Evolutionary conservation across 768 basidiomycete species (phyloP).

Genomic region (Cyathus striatus): DNA sequence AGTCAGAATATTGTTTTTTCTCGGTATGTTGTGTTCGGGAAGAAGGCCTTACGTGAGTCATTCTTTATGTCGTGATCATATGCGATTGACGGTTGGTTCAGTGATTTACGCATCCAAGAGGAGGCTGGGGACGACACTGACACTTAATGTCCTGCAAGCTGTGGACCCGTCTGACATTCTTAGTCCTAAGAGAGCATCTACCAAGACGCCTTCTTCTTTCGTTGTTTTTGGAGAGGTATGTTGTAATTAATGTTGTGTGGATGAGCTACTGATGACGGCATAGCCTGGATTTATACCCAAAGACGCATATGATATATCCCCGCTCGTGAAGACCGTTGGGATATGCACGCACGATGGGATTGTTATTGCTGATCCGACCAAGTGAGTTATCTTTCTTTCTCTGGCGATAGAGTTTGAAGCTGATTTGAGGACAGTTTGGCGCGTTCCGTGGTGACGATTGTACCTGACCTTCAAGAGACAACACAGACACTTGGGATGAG

Average conservation of each 20-base stretch:
- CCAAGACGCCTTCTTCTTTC: constrained; percentile 38
- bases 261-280: not conserved
- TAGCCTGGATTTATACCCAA: constrained; percentile 69
- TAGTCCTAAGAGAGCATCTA: constrained; percentile 27
- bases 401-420: too few relatives aligned
- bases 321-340: constrained; percentile 58
- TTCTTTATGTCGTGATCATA: not conserved
- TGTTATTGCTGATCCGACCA: constrained; percentile 59
- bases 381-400: constrained; percentile 41
- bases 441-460: constrained; percentile 35
- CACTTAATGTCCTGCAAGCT: constrained; percentile 57
- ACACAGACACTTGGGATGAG: constrained; percentile 33
- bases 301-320: constrained; percentile 58
- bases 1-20: constrained; percentile 65
- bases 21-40: constrained; percentile 46
- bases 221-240: constrained; percentile 63
- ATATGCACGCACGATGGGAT: constrained; percentile 64
- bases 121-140: constrained; percentile 47
- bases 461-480: constrained; percentile 54
- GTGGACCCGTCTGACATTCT: constrained; percentile 31
- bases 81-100: constrained; percentile 16
- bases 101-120: constrained; percentile 69
- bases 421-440: constrained; percentile 26
- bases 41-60: constrained; percentile 51
- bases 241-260: not conserved